Evolutionary conservation across 2,329 filamentous ascomycete species (phyloP).

Genomic region (Basipetospora chlamydospora): DNA sequence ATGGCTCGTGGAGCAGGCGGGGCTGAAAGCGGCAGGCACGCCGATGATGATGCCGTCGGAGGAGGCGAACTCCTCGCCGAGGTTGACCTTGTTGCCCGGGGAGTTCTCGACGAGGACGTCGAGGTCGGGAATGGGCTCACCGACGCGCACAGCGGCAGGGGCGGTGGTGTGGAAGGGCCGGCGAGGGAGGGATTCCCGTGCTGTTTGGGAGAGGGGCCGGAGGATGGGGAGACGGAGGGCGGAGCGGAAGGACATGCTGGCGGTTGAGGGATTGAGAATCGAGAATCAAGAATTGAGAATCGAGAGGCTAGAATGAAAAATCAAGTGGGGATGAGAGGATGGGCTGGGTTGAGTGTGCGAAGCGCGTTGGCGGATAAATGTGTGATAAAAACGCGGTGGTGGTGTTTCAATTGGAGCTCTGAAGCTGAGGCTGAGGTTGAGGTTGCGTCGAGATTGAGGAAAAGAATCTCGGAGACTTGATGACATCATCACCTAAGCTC

Average conservation of each 20-base stretch:
- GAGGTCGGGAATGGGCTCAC: conserved; percentile 64
- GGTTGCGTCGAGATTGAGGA: too few relatives aligned
- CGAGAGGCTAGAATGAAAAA: not conserved
- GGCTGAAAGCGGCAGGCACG: conserved; percentile 64
- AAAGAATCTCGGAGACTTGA: too few relatives aligned
- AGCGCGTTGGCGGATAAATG: too few relatives aligned
- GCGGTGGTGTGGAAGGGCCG: conserved; percentile 48
- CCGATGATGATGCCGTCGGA: conserved; percentile 73
- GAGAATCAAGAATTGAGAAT: too few relatives aligned
- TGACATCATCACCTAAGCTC: too few relatives aligned
- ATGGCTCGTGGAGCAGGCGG: conserved; percentile 47
- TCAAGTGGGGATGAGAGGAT: too few relatives aligned
- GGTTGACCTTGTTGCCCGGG: conserved; percentile 84
- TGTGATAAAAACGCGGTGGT: too few relatives aligned
- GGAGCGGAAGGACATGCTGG: conserved; percentile 2
- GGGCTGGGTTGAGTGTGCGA: too few relatives aligned
- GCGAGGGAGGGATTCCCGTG: conserved; percentile 5
- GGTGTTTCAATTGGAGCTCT: too few relatives aligned
- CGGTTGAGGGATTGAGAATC: too few relatives aligned
- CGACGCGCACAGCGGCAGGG: conserved; percentile 52
- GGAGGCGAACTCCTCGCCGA: conserved; percentile 54
- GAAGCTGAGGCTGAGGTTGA: too few relatives aligned
- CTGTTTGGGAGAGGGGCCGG: not conserved
- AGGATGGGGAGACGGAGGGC: conserved; percentile 3
- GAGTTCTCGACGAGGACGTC: conserved; percentile 69